Base-by-base conservation (phyloP, 306 rosid genomes). In the Delonix regia region DNA sequence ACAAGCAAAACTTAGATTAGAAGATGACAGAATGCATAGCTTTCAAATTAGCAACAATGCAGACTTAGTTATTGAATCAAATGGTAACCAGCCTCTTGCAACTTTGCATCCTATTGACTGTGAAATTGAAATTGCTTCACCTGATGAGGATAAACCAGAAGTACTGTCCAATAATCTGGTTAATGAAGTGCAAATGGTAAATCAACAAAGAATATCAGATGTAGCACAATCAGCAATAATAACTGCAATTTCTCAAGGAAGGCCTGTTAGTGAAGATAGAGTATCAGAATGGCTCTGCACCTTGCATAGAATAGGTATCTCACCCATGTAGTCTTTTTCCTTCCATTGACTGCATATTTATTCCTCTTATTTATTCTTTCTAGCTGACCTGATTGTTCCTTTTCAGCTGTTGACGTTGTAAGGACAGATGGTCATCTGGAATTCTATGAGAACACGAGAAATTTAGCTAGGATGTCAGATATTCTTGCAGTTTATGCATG, bases 231-330 rank as follows among this genome's bases (percentile, higher is more conserved):
- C 86, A 66, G 88, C 76, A 7, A 78, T 81, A 73, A 63, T 80
- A 74, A 85, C 44, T 69, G 88, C 66, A 21, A 64, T 74, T 60
- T 80, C 91, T 79, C 91, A 80, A 71, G 84, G 62, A 59, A 82
- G 81, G 87, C 65, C 70, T 52, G 78, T 69, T 57, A 83, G 69
- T 79, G 97, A 84, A 83, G 93, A 87, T 60, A 88, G 85, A 80
- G 92, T 88, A 75, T 89, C 98, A 27, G 98, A 93, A 84, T 93
- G 98, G 98, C 95, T 91, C 69, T 93, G 97, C 97, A 93, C 97
- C 69, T 89, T 93, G 83, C 98, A 93, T 82, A 87, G 88, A 73
- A 93, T 91, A 82, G 98, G 98, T 87, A 88, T 64, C 70, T 78
- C 68, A 47, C 51, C 48, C 41, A 38, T 81, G 41, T 34, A 24